A percentile compares a stretch with the other conserved stretches of the same genome.
These are phyloP conservation scores for Babesia bigemina DNA, from an alignment of 169 alveolate species.

Conservation along the genomic window DNA sequence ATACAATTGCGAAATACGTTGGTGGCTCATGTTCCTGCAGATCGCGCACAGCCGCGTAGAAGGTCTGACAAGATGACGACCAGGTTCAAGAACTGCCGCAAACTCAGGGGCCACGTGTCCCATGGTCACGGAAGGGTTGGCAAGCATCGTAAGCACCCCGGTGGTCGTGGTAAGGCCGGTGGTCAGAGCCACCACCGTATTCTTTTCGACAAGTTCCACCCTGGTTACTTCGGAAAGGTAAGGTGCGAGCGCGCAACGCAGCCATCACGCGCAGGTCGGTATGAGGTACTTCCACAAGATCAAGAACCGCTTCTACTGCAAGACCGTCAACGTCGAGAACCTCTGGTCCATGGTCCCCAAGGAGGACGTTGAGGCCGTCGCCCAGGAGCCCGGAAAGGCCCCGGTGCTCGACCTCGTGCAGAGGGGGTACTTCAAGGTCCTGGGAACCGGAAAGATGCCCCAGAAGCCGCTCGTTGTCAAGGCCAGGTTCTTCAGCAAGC, in stretches of 20 bases:
- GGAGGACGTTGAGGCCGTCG: constrained; percentile 88
- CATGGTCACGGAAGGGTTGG: constrained; percentile 99
- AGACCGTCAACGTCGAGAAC: constrained; percentile 92
- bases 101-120: constrained; percentile 98
- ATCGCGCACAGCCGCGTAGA: constrained; percentile 23
- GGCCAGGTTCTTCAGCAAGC: constrained; percentile 95
- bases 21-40: constrained; percentile 1
- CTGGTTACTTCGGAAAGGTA: constrained; percentile 98
- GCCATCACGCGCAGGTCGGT: constrained; percentile 85
- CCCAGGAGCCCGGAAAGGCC: constrained; percentile 86
- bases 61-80: constrained; percentile 79
- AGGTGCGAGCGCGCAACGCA: neutral
- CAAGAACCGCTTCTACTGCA: constrained; percentile 87
- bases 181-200: constrained; percentile 96
- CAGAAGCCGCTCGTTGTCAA: constrained; percentile 94
- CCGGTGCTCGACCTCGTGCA: constrained; percentile 96
- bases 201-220: constrained; percentile 95
- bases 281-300: constrained; percentile 96
- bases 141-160: constrained; percentile 99
- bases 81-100: constrained; percentile 94
- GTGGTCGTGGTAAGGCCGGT: constrained; percentile 99
- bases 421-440: constrained; percentile 96
- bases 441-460: constrained; percentile 95
- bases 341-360: constrained; percentile 94
- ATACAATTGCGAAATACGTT: too few relatives aligned